Evolutionary conservation across 23 red algal genomes (phyloP).

Genomic region (Gracilaria domingensis): DNA sequence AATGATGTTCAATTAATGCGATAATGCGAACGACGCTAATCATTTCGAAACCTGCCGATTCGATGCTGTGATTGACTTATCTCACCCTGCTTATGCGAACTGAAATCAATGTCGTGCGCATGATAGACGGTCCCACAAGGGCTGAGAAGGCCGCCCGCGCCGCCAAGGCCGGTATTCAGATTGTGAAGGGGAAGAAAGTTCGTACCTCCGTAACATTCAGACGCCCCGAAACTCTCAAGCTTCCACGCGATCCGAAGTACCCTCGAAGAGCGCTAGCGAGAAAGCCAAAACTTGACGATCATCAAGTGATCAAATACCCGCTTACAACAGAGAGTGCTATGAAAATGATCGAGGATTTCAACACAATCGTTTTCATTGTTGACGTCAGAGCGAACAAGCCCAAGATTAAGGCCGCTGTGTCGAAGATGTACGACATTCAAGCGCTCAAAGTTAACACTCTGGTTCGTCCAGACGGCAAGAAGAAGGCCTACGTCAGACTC

Average conservation of each 20-base stretch:
- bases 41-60: background rate
- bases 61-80: background rate
- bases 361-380: conserved; percentile 99
- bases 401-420: conserved; percentile 89
- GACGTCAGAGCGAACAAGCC: conserved; percentile 95
- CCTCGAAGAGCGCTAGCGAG: conserved; percentile 73
- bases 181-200: conserved; percentile 75
- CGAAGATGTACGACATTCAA: conserved; percentile 93
- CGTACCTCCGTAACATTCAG: conserved; percentile 82
- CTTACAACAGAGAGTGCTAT: conserved; percentile 98
- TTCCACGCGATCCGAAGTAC: conserved; percentile 93
- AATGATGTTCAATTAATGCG: background rate
- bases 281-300: conserved; percentile 90
- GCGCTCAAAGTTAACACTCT: conserved; percentile 96
- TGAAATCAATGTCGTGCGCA: background rate
- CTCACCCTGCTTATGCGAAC: background rate
- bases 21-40: background rate
- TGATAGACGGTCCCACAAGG: conserved; percentile 17
- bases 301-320: conserved; percentile 93
- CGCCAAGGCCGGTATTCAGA: conserved; percentile 65
- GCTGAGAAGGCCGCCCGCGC: conserved; percentile 59
- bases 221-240: conserved; percentile 87
- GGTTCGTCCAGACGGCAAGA: conserved; percentile 95
- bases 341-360: conserved; percentile 99
- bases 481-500: conserved; percentile 98